phyloP scores from a whole-genome alignment of 768 basidiomycete species.

The Mycena vitilis region DNA sequence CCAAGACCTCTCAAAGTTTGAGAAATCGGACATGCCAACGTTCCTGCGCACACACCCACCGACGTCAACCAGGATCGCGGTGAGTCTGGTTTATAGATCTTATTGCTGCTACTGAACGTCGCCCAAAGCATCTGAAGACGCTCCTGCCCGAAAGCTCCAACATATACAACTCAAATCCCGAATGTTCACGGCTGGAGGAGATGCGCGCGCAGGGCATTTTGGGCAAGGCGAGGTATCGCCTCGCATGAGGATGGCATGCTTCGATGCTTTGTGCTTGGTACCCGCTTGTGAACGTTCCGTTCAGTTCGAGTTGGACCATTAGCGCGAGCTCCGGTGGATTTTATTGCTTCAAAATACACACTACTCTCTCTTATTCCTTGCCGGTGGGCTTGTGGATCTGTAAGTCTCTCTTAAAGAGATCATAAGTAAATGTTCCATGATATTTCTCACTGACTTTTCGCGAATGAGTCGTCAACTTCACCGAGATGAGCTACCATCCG shows the following conservation, averaged over 20 bases:
- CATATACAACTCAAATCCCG: slow-evolving; percentile 65
- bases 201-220: slow-evolving; percentile 27
- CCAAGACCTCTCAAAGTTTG: not conserved
- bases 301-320: not conserved
- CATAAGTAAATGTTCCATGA: too few relatives aligned
- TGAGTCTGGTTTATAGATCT: not conserved
- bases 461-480: too few relatives aligned
- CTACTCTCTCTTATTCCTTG: too few relatives aligned
- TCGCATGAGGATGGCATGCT: not conserved
- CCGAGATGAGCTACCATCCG: too few relatives aligned
- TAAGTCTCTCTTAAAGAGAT: too few relatives aligned
- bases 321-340: too few relatives aligned
- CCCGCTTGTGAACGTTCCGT: not conserved
- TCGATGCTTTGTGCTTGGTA: not conserved
- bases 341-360: too few relatives aligned
- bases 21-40: not conserved
- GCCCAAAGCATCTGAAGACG: slow-evolving; percentile 44
- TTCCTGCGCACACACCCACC: not conserved
- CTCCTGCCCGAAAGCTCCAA: slow-evolving; percentile 68
- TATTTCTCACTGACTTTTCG: too few relatives aligned
- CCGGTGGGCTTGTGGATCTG: too few relatives aligned
- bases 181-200: slow-evolving; percentile 59
- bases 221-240: not conserved
- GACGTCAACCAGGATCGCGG: not conserved
- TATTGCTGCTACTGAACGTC: not conserved